A percentile compares a stretch with the other conserved stretches of the same genome.
These are phyloP conservation scores for Cephaloascus fragrans DNA, from an alignment of 805 yeast genomes.

Conservation along the genomic window DNA sequence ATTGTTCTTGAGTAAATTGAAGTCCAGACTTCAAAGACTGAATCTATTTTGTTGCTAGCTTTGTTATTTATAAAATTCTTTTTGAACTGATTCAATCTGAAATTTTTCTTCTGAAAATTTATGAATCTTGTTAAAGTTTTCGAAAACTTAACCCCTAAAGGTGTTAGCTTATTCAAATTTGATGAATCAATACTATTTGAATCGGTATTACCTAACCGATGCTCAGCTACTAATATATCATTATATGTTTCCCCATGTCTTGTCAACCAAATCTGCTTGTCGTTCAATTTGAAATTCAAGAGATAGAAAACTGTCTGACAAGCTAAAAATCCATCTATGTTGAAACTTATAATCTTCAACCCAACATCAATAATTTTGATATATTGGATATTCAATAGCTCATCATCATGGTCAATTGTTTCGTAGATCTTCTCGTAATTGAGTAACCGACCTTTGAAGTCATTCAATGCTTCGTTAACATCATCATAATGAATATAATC, in stretches of 20 bases:
- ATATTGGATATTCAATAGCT: slow-evolving; percentile 40
- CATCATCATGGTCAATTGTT: slow-evolving; percentile 39
- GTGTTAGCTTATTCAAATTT: slow-evolving; percentile 7
- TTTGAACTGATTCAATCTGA: slow-evolving; percentile 18
- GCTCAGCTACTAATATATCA: slow-evolving; percentile 5
- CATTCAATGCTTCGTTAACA: slow-evolving; percentile 10
- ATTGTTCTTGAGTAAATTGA: slow-evolving; percentile 18
- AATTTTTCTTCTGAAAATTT: slow-evolving; percentile 19
- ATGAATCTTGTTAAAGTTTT: slow-evolving; percentile 22
- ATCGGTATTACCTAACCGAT: neutral
- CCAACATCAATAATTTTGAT: slow-evolving; percentile 59
- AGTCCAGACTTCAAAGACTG: slow-evolving; percentile 22
- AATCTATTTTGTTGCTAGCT: slow-evolving; percentile 9
- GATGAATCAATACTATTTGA: neutral
- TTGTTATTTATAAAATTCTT: slow-evolving; percentile 19
- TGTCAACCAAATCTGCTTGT: slow-evolving; percentile 25
- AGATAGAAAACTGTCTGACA: slow-evolving; percentile 48
- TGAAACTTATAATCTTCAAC: slow-evolving; percentile 43
- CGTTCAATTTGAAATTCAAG: slow-evolving; percentile 26
- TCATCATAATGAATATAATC: slow-evolving; percentile 12
- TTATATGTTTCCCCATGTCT: slow-evolving; percentile 20
- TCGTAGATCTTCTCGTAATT: slow-evolving; percentile 46
- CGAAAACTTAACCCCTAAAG: slow-evolving; percentile 18
- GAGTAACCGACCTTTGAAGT: slow-evolving; percentile 33
- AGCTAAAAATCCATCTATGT: slow-evolving; percentile 47